Evolutionary conservation across 129 eudicot species (phyloP), one percentile per base, ranked within the genome.

Genomic region (Cynara cardunculus): DNA sequence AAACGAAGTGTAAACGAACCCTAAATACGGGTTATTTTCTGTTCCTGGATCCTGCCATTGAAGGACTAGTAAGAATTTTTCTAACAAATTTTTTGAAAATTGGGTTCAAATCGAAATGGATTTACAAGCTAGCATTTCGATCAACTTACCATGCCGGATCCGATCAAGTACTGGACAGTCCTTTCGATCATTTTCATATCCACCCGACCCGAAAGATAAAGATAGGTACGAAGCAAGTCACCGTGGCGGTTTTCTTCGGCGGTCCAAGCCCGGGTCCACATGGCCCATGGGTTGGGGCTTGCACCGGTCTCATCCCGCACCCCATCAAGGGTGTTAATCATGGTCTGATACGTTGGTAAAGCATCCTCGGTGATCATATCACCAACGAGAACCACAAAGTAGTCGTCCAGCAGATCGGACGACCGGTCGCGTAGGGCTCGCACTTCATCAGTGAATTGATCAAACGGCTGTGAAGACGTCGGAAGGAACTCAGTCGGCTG

Each of bases 1-100:
- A 27, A 88, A 88, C 1, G 91, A 88, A 3, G 89, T 85, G 87
- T 86, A 86, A 7, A 89, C 86, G n/a, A 84, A 89, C 1, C 92
- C 92, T 64, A 89, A 53, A 70, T 86, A 89, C 0, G 90, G 87
- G 71, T 86, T 84, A n/a, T 89, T 89, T n/a, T 89, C 87, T 8
- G 87, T 86, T 72, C 92, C 87, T 0, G 86, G 83, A 26, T 89
- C 87, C 90, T 86, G 80, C 16, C 10, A 34, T 73, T 0, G 1
- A 19, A n/a, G 30, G 19, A 46, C 11, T 1, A 31, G 0, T 31
- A 31, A 34, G 0, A n/a, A n/a, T n/a, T n/a, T n/a, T n/a, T n/a
- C n/a, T 0, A 7, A 34, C 9, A 5, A 34, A 34, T 34, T 34
- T 5, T 4, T 34, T 34, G 9, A 34, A 5, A n/a, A n/a, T n/a